Evolutionary conservation across 495 filamentous ascomycete genomes (phyloP), one percentile per base, ranked within the genome.

Genomic region (Aspergillus conjunctus): DNA sequence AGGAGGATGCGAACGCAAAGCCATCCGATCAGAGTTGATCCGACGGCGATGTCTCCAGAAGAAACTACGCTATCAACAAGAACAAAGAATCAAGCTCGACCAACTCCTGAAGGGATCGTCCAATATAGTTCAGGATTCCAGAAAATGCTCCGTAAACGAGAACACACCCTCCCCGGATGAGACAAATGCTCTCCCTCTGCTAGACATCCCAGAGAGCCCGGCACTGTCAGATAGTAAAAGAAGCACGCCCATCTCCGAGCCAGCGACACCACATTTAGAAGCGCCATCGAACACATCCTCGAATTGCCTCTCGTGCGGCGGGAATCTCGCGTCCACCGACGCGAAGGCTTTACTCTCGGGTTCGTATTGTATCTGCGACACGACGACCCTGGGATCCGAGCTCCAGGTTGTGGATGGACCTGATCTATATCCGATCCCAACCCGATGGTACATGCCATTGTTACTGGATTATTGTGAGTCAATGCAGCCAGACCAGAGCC

Each of bases 11-110:
- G 44, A 48, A 10, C 44, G 44, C n/a, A 48, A 21, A 11, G 44
- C 44, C 17, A 48, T 48, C 12, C 44, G 44, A 9, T 48, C 44
- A 7, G 44, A 48, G 17, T 7, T 48, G 18, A 48, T 48, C 44
- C 44, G 44, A 22, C n/a, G 44, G 18, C 17, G 44, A 20, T 48
- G 44, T 22, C 44, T 48, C 15, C 44, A 48, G 17, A 48, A 48
- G 10, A 48, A 48, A 22, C 44, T 48, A 7, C 44, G 17, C 4
- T 22, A 48, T 17, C 44, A 48, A 7, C 44, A 48, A 21, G 44
- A 48, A 17, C 44, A 48, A 11, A 48, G n/a, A 17, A 17, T 21
- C 6, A 48, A 48, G 18, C 44, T 48, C 6, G 44, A 48, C 18
- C 44, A 22, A 11, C 44, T 48, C 7, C 44, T 48, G 14, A 46